Conservation (phyloP, 768 basidiomycete species). For the Naematelia encephala region DNA sequence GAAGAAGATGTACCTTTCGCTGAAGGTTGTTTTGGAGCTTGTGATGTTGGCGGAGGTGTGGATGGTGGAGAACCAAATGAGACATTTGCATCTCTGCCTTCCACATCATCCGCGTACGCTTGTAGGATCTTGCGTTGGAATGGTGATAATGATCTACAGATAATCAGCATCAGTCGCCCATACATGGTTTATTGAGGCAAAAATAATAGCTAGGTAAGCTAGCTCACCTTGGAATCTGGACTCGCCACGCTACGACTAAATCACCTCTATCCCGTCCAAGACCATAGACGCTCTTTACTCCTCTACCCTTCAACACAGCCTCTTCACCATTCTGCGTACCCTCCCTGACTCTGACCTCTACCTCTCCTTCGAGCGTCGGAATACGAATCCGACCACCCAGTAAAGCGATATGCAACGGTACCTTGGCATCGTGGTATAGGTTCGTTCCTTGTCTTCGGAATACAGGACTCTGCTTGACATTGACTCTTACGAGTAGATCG, state of each 20-base stretch:
- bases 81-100: slow-evolving; percentile 58
- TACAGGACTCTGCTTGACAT: slow-evolving; percentile 73
- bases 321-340: slow-evolving; percentile 98
- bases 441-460: slow-evolving; percentile 90
- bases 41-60: background rate
- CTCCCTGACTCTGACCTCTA: slow-evolving; percentile 83
- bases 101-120: slow-evolving; percentile 88
- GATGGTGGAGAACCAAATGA: slow-evolving; percentile 29
- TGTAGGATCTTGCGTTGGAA: slow-evolving; percentile 84
- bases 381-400: slow-evolving; percentile 90
- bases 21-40: slow-evolving; percentile 1
- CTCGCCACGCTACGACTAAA: slow-evolving; percentile 79
- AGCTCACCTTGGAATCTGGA: slow-evolving; percentile 83
- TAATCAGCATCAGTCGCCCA: slow-evolving; percentile 7
- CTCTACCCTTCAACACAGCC: slow-evolving; percentile 86
- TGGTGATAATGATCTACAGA: slow-evolving; percentile 68
- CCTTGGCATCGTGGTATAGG: slow-evolving; percentile 80
- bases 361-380: slow-evolving; percentile 91
- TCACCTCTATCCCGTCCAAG: slow-evolving; percentile 56
- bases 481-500: slow-evolving; percentile 80
- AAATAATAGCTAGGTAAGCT: background rate
- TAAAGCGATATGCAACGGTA: slow-evolving; percentile 86
- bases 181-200: background rate
- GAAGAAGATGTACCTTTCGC: slow-evolving; percentile 18
- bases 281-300: slow-evolving; percentile 57